These are phyloP conservation scores for Polymyxa betae DNA, from an alignment of 208 protist species.

Conservation along the genomic window DNA sequence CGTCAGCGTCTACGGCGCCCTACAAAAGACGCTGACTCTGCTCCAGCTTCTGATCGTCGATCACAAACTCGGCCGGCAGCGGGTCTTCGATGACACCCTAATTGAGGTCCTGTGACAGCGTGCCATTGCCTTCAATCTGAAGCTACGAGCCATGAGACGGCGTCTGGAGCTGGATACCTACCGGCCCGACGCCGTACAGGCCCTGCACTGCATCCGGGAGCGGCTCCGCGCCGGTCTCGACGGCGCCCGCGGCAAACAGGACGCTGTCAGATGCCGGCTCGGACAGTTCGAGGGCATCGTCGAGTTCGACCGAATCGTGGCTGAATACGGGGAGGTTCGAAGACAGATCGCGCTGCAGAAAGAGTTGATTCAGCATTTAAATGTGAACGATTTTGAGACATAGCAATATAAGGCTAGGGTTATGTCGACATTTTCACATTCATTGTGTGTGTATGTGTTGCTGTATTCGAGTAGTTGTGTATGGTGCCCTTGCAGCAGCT, in stretches of 20 bases:
- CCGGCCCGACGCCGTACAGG: not conserved
- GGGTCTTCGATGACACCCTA: not conserved
- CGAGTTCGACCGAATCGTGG: not conserved
- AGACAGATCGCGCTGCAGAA: not conserved
- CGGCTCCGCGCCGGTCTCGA: not conserved
- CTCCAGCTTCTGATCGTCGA: not conserved
- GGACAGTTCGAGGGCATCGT: slow-evolving; percentile 41
- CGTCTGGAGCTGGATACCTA: not conserved
- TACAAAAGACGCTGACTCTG: not conserved
- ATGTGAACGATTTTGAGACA: too few species aligned
- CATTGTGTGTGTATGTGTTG: too few species aligned
- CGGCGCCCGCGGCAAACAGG: not conserved
- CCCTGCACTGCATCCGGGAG: not conserved
- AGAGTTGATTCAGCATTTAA: not conserved
- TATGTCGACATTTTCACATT: too few species aligned
- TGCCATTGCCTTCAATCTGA: slow-evolving; percentile 13
- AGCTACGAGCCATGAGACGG: slow-evolving; percentile 11
- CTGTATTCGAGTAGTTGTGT: too few species aligned
- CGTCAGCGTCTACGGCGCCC: not conserved
- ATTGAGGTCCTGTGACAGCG: slow-evolving; percentile 41
- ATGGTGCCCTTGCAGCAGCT: too few species aligned
- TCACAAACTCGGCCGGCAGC: slow-evolving; percentile 40
- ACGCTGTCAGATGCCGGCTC: not conserved
- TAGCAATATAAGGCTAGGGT: too few species aligned
- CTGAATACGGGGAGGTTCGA: not conserved